Evolutionary conservation across 2,329 filamentous ascomycete species (phyloP).

Genomic region (Emergomyces orientalis): DNA sequence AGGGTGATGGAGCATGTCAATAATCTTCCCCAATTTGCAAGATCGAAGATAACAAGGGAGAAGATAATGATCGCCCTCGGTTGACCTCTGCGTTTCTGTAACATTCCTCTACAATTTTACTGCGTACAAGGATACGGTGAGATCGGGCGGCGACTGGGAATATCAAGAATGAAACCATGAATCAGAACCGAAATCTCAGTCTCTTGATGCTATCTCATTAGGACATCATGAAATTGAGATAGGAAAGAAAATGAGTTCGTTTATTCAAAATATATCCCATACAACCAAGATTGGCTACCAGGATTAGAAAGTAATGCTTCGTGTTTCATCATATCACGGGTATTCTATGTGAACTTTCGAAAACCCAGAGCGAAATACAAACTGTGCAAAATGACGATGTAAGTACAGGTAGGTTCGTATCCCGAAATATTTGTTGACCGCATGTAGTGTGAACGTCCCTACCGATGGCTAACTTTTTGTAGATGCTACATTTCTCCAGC

Average conservation of each 20-base stretch:
- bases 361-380: not conserved
- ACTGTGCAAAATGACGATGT: not conserved
- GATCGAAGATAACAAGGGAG: too few species aligned
- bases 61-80: too few species aligned
- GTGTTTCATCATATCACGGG: not conserved
- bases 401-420: not conserved
- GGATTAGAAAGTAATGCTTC: not conserved
- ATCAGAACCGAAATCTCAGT: not conserved
- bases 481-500: conserved; percentile 5
- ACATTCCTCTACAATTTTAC: too few species aligned
- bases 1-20: too few species aligned
- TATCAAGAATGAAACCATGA: not conserved
- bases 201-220: not conserved
- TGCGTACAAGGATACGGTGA: too few species aligned
- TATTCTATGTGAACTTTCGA: not conserved
- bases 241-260: not conserved
- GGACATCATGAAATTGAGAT: not conserved
- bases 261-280: not conserved
- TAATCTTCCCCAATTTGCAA: not conserved
- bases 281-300: not conserved
- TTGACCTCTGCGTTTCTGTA: too few species aligned
- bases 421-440: not conserved
- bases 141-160: not conserved
- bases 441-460: not conserved
- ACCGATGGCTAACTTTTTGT: not conserved